A percentile compares a stretch with the other conserved stretches of the same genome.
phyloP scores from a whole-genome alignment of 768 basidiomycete genomes.

The Calocera viscosa region DNA sequence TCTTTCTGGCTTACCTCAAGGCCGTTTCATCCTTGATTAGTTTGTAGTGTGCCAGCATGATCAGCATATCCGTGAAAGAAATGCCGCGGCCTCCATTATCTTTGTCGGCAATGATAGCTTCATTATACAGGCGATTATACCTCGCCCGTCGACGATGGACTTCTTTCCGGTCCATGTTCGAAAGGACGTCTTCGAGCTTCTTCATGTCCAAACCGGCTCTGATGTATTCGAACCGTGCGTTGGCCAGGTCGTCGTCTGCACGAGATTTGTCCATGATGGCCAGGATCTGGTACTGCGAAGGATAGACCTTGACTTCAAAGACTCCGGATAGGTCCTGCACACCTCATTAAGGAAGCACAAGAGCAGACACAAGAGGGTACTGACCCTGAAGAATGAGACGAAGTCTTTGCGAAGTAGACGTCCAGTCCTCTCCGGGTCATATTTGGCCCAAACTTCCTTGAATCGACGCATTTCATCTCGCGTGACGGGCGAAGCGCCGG shows the following conservation, averaged over 20 bases:
- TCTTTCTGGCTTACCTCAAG: slow-evolving; percentile 49
- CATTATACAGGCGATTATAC: slow-evolving; percentile 72
- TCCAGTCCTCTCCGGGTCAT: slow-evolving; percentile 65
- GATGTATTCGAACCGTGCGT: slow-evolving; percentile 23
- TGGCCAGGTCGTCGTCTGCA: slow-evolving; percentile 27
- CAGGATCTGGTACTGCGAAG: slow-evolving; percentile 47
- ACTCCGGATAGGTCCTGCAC: slow-evolving; percentile 65
- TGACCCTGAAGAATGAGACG: slow-evolving; percentile 68
- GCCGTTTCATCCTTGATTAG: slow-evolving; percentile 83
- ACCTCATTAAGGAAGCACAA: neutral
- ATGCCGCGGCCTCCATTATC: slow-evolving; percentile 53
- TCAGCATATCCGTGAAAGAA: slow-evolving; percentile 80
- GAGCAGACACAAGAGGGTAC: slow-evolving; percentile 23
- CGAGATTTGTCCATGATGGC: slow-evolving; percentile 46
- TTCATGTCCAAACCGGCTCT: slow-evolving; percentile 46
- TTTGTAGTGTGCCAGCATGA: slow-evolving; percentile 80
- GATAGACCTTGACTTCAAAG: slow-evolving; percentile 81
- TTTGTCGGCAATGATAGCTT: slow-evolving; percentile 63
- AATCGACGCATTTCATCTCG: slow-evolving; percentile 87
- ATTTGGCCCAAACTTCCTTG: slow-evolving; percentile 88
- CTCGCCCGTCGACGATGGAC: slow-evolving; percentile 55
- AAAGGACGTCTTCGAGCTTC: slow-evolving; percentile 47
- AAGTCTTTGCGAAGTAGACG: slow-evolving; percentile 59
- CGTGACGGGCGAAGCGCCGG: slow-evolving; percentile 69
- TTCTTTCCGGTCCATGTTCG: slow-evolving; percentile 48